Base-by-base conservation (phyloP, 2,329 filamentous ascomycete species). In the Pseudocercospora eumusae region DNA sequence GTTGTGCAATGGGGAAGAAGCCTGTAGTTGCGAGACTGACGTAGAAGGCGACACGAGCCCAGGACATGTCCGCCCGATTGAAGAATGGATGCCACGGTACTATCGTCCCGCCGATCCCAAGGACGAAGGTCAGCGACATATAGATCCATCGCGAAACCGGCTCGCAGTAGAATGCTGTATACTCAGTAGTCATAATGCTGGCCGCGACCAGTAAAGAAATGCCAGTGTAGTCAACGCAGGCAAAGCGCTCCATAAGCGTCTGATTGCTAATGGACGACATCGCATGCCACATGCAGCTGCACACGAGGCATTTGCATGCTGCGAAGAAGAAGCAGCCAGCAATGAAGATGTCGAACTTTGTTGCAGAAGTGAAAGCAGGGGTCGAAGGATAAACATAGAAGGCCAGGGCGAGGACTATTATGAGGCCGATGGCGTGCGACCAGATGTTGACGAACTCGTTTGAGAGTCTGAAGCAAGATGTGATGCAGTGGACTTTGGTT, bases 381-480 rank as follows among this genome's bases (percentile, higher is more conserved):
- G 90, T 93, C 55, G 87, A 87, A 0, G 95, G 95, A 76, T 99
- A 99, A 76, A 96, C 96, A 80, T 96, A 96, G 69, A 99, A 93
- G 60, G 95, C 95, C 47, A 98, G 84, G 11, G 92, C 82, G 40
- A 98, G 83, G 52, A 99, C 90, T 65, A 97, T 82, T 31, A 98
- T 73, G n/a, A 98, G 83, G 18, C 95, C 95, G 28, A 99, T 84
- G 11, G 89, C 86, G 75, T 99, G 95, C 1, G 93, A 93, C 95
- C 95, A 99, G 73, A 99, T 99, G 78, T 99, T 99, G 80, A 98
- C 88, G 44, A 89, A 85, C 78, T 99, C 95, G 77, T 99, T 99
- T 66, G 91, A 96, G 62, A 95, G 80, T 65, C 86, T 93, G 63
- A 75, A 73, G 65, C 91, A 86, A 21, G 92, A 96, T 56, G 86